These are phyloP conservation scores for Plasmodium sp. DNA, from an alignment of 169 alveolate genomes.

Conservation along the genomic window DNA sequence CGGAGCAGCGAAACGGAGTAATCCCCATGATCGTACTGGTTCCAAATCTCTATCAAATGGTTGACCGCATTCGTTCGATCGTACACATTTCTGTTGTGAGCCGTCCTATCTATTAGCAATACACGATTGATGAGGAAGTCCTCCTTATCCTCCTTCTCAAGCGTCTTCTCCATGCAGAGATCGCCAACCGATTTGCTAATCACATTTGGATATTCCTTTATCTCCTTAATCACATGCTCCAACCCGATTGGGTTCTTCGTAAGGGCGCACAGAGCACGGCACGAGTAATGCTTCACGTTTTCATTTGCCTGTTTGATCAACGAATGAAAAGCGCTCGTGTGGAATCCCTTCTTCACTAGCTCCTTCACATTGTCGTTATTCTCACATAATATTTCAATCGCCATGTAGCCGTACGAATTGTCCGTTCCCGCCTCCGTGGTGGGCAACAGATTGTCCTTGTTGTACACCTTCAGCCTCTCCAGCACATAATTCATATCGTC, in stretches of 20 bases:
- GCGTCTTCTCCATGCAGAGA: constrained; percentile 10
- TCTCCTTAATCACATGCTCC: constrained; percentile 10
- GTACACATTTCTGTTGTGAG: constrained; percentile 86
- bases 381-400: constrained; percentile 77
- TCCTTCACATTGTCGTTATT: constrained; percentile 34
- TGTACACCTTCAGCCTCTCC: constrained; percentile 32
- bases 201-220: constrained; percentile 58
- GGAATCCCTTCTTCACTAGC: constrained; percentile 44
- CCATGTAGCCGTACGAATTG: constrained; percentile 80
- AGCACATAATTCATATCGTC: constrained; percentile 69
- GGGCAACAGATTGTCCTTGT: constrained; percentile 39
- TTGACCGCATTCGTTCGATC: constrained; percentile 82
- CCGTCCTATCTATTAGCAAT: constrained; percentile 86
- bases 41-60: constrained; percentile 86
- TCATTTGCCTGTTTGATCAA: constrained; percentile 42
- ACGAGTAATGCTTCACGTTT: constrained; percentile 56
- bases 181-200: constrained; percentile 69
- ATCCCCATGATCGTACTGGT: constrained; percentile 84
- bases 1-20: constrained; percentile 81
- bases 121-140: constrained; percentile 80
- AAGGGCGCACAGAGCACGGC: constrained; percentile 72
- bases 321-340: constrained; percentile 22
- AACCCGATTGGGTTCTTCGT: constrained; percentile 42
- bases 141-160: constrained; percentile 74
- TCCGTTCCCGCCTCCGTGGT: constrained; percentile 76